Evolutionary conservation across 169 alveolate species (phyloP).

Genomic region (Perkinsus chesapeaki): DNA sequence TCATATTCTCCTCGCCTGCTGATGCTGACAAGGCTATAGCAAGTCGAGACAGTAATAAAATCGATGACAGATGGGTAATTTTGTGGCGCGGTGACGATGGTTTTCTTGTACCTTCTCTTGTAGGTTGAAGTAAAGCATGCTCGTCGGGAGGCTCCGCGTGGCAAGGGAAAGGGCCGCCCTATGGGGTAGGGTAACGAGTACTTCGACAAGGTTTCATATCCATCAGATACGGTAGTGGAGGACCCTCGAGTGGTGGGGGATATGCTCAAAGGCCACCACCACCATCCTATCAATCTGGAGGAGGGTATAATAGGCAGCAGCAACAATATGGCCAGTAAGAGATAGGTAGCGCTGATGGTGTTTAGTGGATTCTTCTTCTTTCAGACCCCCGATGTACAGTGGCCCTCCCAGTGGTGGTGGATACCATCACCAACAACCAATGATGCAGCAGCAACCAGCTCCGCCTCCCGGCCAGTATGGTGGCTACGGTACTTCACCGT

Average conservation of each 20-base stretch:
- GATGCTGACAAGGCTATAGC: conserved; percentile 40
- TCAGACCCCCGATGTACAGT: background rate
- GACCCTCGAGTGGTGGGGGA: background rate
- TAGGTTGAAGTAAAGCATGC: background rate
- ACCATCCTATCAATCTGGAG: background rate
- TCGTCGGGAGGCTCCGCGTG: background rate
- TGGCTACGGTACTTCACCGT: background rate
- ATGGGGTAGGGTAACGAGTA: background rate
- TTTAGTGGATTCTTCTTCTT: background rate
- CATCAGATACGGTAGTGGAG: background rate
- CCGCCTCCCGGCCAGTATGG: background rate
- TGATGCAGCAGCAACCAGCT: background rate
- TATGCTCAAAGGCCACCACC: background rate
- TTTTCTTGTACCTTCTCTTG: background rate
- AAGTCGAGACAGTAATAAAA: background rate
- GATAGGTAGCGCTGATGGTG: background rate
- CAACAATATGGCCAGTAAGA: background rate
- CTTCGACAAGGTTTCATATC: background rate
- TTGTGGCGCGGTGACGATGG: background rate
- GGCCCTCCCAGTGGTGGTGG: no score
- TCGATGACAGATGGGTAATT: background rate
- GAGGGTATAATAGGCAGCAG: background rate
- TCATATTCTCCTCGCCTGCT: conserved; percentile 41
- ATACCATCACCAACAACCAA: background rate
- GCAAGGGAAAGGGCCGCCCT: background rate